Evolutionary conservation across 805 yeast species (phyloP).

Genomic region (Suhomyces pyralidae): DNA sequence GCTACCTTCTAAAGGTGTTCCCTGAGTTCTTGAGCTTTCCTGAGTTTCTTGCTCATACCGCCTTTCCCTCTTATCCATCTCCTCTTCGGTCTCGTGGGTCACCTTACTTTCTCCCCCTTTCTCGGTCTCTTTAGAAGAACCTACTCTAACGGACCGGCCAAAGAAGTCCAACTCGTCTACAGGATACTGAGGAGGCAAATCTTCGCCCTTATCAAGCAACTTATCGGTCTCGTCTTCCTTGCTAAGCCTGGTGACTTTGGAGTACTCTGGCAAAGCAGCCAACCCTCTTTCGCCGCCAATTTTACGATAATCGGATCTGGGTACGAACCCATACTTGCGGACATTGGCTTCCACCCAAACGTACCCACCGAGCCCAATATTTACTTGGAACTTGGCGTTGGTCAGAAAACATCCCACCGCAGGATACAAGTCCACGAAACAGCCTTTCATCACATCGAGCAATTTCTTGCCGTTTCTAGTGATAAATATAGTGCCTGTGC

Average conservation of each 20-base stretch:
- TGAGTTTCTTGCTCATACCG: constrained; percentile 22
- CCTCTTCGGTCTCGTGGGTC: constrained; percentile 34
- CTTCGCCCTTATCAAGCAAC: constrained; percentile 68
- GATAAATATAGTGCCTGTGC: constrained; percentile 48
- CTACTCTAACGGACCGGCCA: constrained; percentile 39
- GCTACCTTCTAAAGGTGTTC: background rate
- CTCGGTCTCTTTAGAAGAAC: constrained; percentile 22
- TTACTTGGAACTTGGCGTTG: constrained; percentile 41
- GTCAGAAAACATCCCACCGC: constrained; percentile 51
- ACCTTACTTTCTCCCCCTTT: constrained; percentile 7
- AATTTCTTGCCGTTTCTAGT: constrained; percentile 56
- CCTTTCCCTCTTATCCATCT: constrained; percentile 33
- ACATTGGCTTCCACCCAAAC: constrained; percentile 53
- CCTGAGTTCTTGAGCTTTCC: background rate
- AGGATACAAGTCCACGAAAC: constrained; percentile 50
- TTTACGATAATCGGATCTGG: constrained; percentile 40
- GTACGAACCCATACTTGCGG: constrained; percentile 54
- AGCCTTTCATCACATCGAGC: constrained; percentile 48
- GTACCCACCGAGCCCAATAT: constrained; percentile 43
- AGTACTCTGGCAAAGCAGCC: constrained; percentile 39
- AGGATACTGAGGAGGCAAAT: constrained; percentile 68
- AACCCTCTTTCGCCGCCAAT: constrained; percentile 38
- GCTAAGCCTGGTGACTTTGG: constrained; percentile 4
- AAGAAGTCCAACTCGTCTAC: constrained; percentile 61
- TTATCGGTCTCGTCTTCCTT: constrained; percentile 40